phyloP scores from a whole-genome alignment of 1,139 yeast species.

The Pichia sp. region DNA sequence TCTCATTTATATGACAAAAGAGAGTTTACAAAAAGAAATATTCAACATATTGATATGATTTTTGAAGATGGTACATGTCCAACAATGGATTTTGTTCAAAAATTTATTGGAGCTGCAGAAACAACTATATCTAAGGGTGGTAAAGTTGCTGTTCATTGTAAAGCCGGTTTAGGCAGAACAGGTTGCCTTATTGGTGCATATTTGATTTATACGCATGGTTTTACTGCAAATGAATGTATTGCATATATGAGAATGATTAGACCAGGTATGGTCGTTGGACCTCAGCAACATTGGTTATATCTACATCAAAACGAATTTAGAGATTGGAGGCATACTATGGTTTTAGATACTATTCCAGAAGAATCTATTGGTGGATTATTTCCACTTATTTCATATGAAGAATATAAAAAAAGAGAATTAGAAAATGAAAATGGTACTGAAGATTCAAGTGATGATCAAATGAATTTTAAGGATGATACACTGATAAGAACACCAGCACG shows the following conservation, averaged over 20 bases:
- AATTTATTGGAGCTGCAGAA: constrained; percentile 92
- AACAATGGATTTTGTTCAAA: constrained; percentile 82
- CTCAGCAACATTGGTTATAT: constrained; percentile 97
- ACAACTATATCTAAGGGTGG: constrained; percentile 80
- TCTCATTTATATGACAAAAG: constrained; percentile 81
- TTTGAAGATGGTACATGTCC: constrained; percentile 99
- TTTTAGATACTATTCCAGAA: constrained; percentile 65
- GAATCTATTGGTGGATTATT: constrained; percentile 69
- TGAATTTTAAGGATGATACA: constrained; percentile 19
- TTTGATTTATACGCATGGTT: constrained; percentile 89
- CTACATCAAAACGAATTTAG: constrained; percentile 92
- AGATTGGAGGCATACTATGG: constrained; percentile 94
- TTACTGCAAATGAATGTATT: constrained; percentile 94
- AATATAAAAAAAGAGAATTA: constrained; percentile 42
- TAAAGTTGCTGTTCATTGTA: constrained; percentile 94
- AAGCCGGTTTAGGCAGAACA: constrained; percentile 96
- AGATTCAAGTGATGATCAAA: constrained; percentile 16
- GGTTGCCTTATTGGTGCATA: constrained; percentile 98
- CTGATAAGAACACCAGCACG: constrained; percentile 67
- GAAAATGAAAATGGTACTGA: constrained; percentile 32
- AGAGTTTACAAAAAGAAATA: constrained; percentile 77
- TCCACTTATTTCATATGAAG: constrained; percentile 59
- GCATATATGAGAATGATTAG: constrained; percentile 93
- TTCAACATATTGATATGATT: constrained; percentile 88
- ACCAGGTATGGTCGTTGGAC: constrained; percentile 99